Base-by-base conservation (phyloP, 139 green algal genomes). In the Chloropicon primus region DNA sequence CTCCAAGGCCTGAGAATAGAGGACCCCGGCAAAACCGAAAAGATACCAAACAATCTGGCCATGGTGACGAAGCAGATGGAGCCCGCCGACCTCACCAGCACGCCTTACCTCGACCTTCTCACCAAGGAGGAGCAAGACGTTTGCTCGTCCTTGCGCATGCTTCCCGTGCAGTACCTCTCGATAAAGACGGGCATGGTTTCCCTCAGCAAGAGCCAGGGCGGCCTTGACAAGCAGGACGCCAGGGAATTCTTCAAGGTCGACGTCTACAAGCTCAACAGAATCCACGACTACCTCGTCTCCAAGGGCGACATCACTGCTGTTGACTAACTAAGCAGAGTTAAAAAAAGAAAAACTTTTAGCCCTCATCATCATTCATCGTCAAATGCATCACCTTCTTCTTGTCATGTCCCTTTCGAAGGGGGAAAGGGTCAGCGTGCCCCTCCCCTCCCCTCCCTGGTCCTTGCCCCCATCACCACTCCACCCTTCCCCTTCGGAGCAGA, bases 101-200 rank as follows among this genome's bases (percentile, higher is more conserved):
- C 26, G 26, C 26, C 25, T 28, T 25, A 26, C 26, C 25, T 26
- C 5, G 24, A 77, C 25, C n/a, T 77, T 10, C 24, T 84, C 5
- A 82, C 10, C 79, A 53, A n/a, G 22, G 74, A 89, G 80, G 92
- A 97, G 85, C 80, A 88, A 5, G 82, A 90, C 80, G 81, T 97
- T 77, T 96, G 92, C 76, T 86, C 87, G 0, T 71, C 62, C 0
- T 26, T 79, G 17, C 82, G 93, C 1, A 54, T 97, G 78, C 83
- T 96, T 53, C 93, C 93, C 0, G 2, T 82, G 80, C 85, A 97
- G 41, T 95, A 95, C 83, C 83, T 97, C 26, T 82, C 83, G 21
- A 82, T 95, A 22, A 95, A 95, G 84, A 27, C 10, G 10, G 26
- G 26, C 17, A 27, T 75, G 25, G 22, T 72, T 22, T 22, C 22